Evolutionary conservation across 352 stramenopile genomes (phyloP).

Genomic region (Pythium coloratum): DNA sequence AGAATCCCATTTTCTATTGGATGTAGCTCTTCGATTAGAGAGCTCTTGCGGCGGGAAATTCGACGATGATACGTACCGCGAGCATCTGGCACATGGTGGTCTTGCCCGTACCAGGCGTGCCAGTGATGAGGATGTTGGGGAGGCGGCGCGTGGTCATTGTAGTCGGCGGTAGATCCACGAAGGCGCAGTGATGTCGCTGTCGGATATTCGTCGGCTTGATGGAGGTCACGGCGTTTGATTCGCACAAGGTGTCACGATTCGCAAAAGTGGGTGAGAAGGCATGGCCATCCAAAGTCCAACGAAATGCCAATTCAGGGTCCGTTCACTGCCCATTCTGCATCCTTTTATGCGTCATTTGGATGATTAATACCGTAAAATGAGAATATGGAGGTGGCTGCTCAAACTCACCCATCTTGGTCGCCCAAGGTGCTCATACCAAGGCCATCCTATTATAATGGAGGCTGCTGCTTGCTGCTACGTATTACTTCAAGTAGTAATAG

Average conservation of each 20-base stretch:
- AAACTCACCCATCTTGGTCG: too few species aligned
- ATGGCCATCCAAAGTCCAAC: conserved; percentile 20
- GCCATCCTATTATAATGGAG: too few species aligned
- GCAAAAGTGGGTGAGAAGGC: neutral
- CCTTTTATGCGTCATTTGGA: too few species aligned
- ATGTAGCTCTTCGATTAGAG: neutral
- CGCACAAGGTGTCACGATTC: neutral
- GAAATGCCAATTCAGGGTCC: neutral
- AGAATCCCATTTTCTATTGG: neutral
- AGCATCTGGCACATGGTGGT: conserved; percentile 93
- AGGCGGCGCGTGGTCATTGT: conserved; percentile 33
- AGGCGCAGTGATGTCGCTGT: neutral
- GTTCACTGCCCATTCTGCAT: neutral
- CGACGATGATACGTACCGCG: conserved; percentile 40
- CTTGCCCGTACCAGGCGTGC: conserved; percentile 96
- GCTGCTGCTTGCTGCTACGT: too few species aligned
- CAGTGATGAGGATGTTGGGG: conserved; percentile 98
- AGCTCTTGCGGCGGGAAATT: neutral
- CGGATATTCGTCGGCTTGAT: neutral
- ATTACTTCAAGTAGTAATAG: too few species aligned
- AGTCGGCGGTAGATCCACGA: neutral
- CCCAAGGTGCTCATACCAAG: too few species aligned
- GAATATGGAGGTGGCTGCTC: too few species aligned
- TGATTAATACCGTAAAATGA: too few species aligned
- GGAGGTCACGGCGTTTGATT: neutral